Percentiles rank a stretch among this genome's conserved stretches.
Evolutionary conservation across 352 stramenopile species (phyloP).

Genomic region (Phytophthora constricta): DNA sequence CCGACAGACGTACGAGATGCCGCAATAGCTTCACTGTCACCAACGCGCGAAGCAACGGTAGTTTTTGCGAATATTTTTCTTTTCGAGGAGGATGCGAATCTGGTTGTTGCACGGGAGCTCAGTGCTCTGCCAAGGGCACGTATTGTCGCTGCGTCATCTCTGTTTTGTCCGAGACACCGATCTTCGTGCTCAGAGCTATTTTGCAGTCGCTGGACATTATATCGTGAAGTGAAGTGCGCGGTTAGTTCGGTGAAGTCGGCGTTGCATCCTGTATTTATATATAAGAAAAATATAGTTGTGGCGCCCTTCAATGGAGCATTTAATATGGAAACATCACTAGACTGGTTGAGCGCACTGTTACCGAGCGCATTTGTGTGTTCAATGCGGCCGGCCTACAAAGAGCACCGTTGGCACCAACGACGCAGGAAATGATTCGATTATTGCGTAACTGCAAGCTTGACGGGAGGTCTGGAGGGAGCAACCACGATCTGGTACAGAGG

Average conservation of each 20-base stretch:
- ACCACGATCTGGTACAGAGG: no score
- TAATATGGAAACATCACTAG: no score
- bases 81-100: slow-evolving; percentile 12
- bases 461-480: no score
- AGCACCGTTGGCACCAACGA: no score
- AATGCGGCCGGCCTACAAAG: no score
- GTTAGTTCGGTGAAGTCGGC: slow-evolving; percentile 12
- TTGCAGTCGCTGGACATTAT: not conserved
- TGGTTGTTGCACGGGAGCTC: slow-evolving; percentile 1
- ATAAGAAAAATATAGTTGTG: no score
- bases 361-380: no score
- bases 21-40: not conserved
- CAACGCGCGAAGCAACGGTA: slow-evolving; percentile 7
- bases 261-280: slow-evolving; percentile 8
- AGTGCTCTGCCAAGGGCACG: slow-evolving; percentile 8
- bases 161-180: slow-evolving; percentile 5
- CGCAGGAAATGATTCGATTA: no score
- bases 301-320: no score
- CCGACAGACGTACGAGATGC: slow-evolving; percentile 6
- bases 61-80: slow-evolving; percentile 17
- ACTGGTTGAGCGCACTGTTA: no score
- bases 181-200: slow-evolving; percentile 1
- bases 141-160: not conserved
- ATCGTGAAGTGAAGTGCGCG: not conserved
- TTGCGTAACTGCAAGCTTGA: no score